These are phyloP conservation scores for Prunus persica DNA, from an alignment of 306 rosid genomes.

Conservation along the genomic window DNA sequence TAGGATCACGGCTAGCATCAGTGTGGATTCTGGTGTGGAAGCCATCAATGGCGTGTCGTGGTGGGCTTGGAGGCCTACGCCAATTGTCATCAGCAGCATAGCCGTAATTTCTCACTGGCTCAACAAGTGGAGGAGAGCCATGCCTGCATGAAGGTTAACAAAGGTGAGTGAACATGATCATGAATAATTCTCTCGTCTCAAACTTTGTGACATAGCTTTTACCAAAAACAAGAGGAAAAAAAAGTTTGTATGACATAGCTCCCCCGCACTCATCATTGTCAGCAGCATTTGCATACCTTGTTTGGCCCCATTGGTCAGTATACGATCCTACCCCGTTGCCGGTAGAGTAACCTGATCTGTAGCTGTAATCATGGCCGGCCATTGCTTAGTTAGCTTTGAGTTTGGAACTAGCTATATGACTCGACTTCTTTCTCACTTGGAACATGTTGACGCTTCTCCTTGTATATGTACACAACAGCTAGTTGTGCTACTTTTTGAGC, in stretches of 20 bases:
- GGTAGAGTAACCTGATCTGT: constrained; percentile 15
- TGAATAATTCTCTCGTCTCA: constrained; percentile 24
- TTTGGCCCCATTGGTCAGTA: constrained; percentile 20
- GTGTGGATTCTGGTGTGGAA: constrained; percentile 27
- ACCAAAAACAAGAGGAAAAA: too few species aligned
- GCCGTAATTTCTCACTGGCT: constrained; percentile 22
- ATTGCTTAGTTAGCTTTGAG: constrained; percentile 22
- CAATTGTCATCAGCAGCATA: constrained; percentile 9
- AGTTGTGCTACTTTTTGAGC: not conserved
- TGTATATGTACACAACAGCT: not conserved
- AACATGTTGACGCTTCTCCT: not conserved
- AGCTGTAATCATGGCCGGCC: constrained; percentile 29
- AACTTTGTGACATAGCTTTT: constrained; percentile 11
- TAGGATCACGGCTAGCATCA: constrained; percentile 29
- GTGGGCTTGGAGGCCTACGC: constrained; percentile 19
- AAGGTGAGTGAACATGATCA: constrained; percentile 16
- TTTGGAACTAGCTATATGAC: not conserved
- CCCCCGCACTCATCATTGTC: not conserved
- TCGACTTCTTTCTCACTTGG: not conserved
- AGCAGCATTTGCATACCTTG: constrained; percentile 3
- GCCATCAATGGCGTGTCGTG: constrained; percentile 7
- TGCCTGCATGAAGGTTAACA: constrained; percentile 13
- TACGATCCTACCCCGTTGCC: not conserved
- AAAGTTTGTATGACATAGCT: too few species aligned
- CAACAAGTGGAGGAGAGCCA: constrained; percentile 18